Evolutionary conservation across 75 land plant species (phyloP), one percentile per base, ranked within the genome.

Genomic region (Pinus taeda): DNA sequence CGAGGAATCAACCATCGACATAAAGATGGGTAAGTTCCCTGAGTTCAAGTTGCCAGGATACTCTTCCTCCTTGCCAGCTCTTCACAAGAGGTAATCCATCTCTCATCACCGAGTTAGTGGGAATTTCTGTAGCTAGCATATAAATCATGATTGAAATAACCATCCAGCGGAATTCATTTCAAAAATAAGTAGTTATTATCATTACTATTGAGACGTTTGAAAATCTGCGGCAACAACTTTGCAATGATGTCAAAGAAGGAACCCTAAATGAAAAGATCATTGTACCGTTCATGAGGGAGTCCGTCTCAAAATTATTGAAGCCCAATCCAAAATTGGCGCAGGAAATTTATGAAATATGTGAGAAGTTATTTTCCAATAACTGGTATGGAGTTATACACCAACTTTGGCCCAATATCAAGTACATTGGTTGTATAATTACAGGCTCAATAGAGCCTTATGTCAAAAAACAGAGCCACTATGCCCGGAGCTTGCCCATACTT

Each of bases 401-500:
- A 74, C 90, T 93, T 55, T 93, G 91, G 81, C 93, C 92, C 60
- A 88, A 88, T 26, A 84, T 85, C 15, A 89, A 88, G 83, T 91
- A 89, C 76, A 76, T 93, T 3, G 83, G 73, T 71, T 91, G 90
- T 33, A 89, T 93, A 71, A 81, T 93, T 86, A 93, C 96, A 5
- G 96, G 96, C 42, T 83, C 96, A 9, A 93, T 93, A 93, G 86
- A 82, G 78, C 88, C 88, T 21, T 93, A 93, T 73, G 4, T 83
- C 66, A 79, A 76, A 58, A 91, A 89, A 59, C 22, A 89, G 77
- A 85, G 92, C 76, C 89, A 87, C 53, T 93, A 87, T 80, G 92
- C 92, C 15, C 92, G 90, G 18, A 67, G 62, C 1, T 24, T 93
- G 22, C 93, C 93, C 0, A 79, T 93, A n/a, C 8, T 93, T 29